These are phyloP conservation scores for Canariomyces notabilis DNA, from an alignment of 2,329 filamentous ascomycete genomes.

Conservation along the genomic window DNA sequence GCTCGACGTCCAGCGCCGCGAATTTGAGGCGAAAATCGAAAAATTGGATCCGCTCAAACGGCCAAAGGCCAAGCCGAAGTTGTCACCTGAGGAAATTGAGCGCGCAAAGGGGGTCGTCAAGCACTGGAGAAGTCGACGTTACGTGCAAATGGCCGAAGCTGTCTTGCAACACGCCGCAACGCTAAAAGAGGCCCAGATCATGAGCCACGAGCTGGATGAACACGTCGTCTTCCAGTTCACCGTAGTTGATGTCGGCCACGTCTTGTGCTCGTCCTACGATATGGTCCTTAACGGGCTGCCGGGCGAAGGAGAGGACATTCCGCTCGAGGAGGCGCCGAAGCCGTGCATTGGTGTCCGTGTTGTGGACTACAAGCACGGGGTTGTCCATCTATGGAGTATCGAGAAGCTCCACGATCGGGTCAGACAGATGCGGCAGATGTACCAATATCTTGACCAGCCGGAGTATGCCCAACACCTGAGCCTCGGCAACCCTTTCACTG, in stretches of 20 bases:
- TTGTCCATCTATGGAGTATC: slow-evolving; percentile 90
- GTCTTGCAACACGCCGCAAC: slow-evolving; percentile 82
- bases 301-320: slow-evolving; percentile 75
- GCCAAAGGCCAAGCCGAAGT: slow-evolving; percentile 54
- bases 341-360: slow-evolving; percentile 88
- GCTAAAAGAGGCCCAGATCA: slow-evolving; percentile 93
- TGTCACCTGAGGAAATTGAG: slow-evolving; percentile 68
- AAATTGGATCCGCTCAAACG: slow-evolving; percentile 63
- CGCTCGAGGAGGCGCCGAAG: slow-evolving; percentile 75
- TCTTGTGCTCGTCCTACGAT: slow-evolving; percentile 89
- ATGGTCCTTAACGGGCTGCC: slow-evolving; percentile 89
- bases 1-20: slow-evolving; percentile 74
- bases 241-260: slow-evolving; percentile 82
- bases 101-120: slow-evolving; percentile 61
- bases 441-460: slow-evolving; percentile 91
- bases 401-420: slow-evolving; percentile 86
- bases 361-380: slow-evolving; percentile 79
- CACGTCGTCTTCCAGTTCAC: slow-evolving; percentile 92
- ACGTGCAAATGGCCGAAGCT: slow-evolving; percentile 89
- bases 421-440: slow-evolving; percentile 90
- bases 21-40: slow-evolving; percentile 79
- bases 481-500: slow-evolving; percentile 87
- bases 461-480: slow-evolving; percentile 92
- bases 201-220: slow-evolving; percentile 95
- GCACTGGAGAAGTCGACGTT: slow-evolving; percentile 79